Conservation (phyloP, 352 stramenopile genomes). For the Heterotrichella gracilis region DNA sequence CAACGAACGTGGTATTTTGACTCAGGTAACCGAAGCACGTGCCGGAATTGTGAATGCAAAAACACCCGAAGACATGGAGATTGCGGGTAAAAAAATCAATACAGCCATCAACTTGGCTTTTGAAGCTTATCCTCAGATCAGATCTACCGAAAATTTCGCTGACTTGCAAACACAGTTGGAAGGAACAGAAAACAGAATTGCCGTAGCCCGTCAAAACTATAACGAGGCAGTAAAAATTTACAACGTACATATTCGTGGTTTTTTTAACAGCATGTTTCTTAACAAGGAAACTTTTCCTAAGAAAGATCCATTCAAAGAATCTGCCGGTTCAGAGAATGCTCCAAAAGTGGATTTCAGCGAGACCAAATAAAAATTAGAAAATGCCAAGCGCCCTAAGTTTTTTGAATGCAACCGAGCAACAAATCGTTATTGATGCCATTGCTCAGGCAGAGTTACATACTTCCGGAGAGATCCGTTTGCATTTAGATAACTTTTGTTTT, state of each 20-base stretch:
- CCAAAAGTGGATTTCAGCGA: neutral
- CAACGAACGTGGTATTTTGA: neutral
- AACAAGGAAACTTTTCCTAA: slow-evolving; percentile 3
- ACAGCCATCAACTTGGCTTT: neutral
- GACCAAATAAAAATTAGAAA: neutral
- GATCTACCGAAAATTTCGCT: neutral
- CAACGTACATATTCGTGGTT: neutral
- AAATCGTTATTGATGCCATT: neutral
- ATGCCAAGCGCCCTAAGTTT: neutral
- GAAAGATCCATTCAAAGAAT: neutral
- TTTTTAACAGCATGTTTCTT: neutral
- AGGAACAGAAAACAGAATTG: neutral
- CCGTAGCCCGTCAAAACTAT: neutral
- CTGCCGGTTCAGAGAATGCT: neutral
- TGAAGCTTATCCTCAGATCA: neutral
- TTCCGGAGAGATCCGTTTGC: neutral
- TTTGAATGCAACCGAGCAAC: neutral
- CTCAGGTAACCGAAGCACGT: neutral
- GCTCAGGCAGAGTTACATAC: neutral
- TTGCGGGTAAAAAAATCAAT: neutral
- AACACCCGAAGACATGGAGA: neutral
- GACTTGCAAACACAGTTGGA: neutral
- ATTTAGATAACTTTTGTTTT: slow-evolving; percentile 1
- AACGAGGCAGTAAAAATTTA: neutral
- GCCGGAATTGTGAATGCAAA: neutral